Conservation (phyloP, 768 basidiomycete species). For the Clavulina sp. region DNA sequence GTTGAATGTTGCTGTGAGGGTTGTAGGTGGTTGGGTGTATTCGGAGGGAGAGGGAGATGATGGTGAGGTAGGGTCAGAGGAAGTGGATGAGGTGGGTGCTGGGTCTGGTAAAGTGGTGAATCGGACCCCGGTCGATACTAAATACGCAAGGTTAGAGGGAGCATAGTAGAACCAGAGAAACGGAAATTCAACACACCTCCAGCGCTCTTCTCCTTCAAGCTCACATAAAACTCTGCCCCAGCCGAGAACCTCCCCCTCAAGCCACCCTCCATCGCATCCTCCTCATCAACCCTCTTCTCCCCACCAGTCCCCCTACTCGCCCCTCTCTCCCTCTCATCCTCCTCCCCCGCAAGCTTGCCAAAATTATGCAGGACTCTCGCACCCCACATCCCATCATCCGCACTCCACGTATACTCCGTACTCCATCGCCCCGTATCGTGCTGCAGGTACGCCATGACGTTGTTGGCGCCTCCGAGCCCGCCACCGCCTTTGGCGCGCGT, state of each 20-base stretch:
- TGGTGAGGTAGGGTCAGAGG: conserved; percentile 46
- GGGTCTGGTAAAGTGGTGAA: conserved; percentile 83
- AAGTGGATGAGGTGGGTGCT: too few relatives aligned
- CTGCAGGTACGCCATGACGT: conserved; percentile 64
- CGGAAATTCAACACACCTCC: conserved; percentile 41
- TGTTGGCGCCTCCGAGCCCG: conserved; percentile 18
- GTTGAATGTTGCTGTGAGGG: conserved; percentile 86
- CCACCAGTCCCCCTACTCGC: conserved; percentile 16
- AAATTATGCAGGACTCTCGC: conserved; percentile 81
- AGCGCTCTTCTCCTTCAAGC: conserved; percentile 80
- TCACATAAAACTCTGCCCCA: conserved; percentile 87
- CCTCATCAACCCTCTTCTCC: conserved; percentile 75
- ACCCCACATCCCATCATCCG: conserved; percentile 89
- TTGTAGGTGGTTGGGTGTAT: conserved; percentile 71
- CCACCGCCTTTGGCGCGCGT: conserved; percentile 4
- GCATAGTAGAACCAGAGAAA: not conserved
- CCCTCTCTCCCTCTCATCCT: conserved; percentile 22
- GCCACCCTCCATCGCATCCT: conserved; percentile 83
- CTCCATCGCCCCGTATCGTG: conserved; percentile 88
- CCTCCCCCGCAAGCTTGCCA: conserved; percentile 38
- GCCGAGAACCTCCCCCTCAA: conserved; percentile 79
- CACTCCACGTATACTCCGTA: conserved; percentile 87
- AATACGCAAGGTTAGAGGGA: not conserved
- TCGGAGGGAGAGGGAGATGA: conserved; percentile 20
- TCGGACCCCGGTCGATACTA: conserved; percentile 86